phyloP scores from a whole-genome alignment of 352 stramenopile genomes.

The Aphanomyces astaci region DNA sequence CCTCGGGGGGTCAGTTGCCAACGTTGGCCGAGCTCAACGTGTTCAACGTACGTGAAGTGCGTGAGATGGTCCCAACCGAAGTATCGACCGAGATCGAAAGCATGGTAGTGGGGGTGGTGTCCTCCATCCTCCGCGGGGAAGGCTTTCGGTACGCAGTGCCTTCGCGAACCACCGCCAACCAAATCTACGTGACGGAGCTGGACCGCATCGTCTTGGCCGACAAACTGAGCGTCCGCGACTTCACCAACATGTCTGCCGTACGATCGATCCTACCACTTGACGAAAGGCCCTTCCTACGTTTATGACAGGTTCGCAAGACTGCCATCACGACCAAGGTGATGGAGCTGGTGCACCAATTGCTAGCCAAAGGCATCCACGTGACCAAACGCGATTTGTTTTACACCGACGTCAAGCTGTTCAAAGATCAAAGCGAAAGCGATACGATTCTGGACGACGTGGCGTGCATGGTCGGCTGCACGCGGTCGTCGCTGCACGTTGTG shows the following conservation, averaged over 20 bases:
- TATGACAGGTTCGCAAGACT: too few species aligned
- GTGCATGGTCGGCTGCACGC: slow-evolving; percentile 64
- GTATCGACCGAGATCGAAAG: background rate
- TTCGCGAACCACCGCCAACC: slow-evolving; percentile 56
- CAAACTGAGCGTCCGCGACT: slow-evolving; percentile 36
- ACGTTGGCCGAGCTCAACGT: background rate
- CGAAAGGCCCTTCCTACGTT: too few species aligned
- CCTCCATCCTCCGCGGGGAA: slow-evolving; percentile 29
- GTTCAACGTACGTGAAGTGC: background rate
- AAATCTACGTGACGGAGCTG: slow-evolving; percentile 78
- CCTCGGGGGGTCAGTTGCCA: too few species aligned
- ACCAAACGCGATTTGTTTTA: slow-evolving; percentile 90
- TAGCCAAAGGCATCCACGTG: slow-evolving; percentile 43
- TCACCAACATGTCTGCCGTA: slow-evolving; percentile 33
- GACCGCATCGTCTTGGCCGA: slow-evolving; percentile 70
- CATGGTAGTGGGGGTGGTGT: background rate
- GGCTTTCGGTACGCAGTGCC: slow-evolving; percentile 36
- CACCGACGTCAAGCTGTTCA: slow-evolving; percentile 86
- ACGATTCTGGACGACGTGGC: slow-evolving; percentile 39
- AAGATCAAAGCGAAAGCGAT: slow-evolving; percentile 78
- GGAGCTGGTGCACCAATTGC: slow-evolving; percentile 73
- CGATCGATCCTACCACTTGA: slow-evolving; percentile 79
- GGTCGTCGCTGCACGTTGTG: slow-evolving; percentile 84
- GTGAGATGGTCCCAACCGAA: background rate
- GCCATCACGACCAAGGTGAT: too few species aligned